Evolutionary conservation across 2,329 filamentous ascomycete genomes (phyloP), one percentile per base, ranked within the genome.

Genomic region (Phaeoacremonium minimum): DNA sequence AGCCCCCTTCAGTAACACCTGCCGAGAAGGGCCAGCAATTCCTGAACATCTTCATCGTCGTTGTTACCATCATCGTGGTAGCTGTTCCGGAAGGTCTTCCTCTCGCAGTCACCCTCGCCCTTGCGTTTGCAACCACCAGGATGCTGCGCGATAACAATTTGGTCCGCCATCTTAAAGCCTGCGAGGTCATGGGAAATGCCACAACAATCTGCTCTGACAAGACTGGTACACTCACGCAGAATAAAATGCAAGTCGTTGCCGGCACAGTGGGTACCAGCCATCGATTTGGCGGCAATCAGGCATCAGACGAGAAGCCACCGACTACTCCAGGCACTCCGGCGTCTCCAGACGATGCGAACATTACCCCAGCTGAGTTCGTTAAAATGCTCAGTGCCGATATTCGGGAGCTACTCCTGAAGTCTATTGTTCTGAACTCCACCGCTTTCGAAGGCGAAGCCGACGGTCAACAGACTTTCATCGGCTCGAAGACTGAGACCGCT

Each of bases 131-230:
- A 5, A 88, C 84, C 2, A 86, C 79, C 9, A 76, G 81, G 37
- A 88, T 88, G 85, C 61, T 87, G 40, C 83, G 77, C 48, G 84
- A 88, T 57, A 85, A 85, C 61, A 88, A 88, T 49, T 63, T 89
- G 40, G 84, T 88, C 30, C 79, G 85, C 22, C 81, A 87, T 39
- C 70, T 89, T 38, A 84, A 85, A 51, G 83, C 85, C 15, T 88
- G 85, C 50, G 85, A 88, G 57, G 86, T 86, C 31, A 88, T 88
- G 84, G 85, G 85, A 35, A 88, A 87, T 51, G 84, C 83, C 6
- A 85, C 82, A 1, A 79, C 76, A 0, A 82, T 83, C 34, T 83
- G 79, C 59, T 82, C 77, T 1, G 79, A 83, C 61, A 83, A 83
- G 60, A 83, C 79, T 0, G 79, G 79, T 32, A 83, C 79, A 5